Conservation (phyloP, 2,329 filamentous ascomycete genomes). For the Diaporthe helianthi region DNA sequence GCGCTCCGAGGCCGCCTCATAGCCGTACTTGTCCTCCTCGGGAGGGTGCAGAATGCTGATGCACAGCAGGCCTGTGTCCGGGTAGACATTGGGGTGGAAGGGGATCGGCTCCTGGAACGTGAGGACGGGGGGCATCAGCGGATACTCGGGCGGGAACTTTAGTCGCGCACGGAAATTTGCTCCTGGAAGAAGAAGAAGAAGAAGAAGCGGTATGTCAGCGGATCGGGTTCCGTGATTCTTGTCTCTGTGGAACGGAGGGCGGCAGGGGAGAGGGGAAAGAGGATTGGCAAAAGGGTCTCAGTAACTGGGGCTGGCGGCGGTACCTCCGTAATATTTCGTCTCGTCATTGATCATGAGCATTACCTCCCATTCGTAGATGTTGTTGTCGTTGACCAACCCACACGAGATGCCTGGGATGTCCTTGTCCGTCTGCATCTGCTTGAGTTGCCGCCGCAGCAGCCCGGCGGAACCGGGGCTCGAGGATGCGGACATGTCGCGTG, state of each 20-base stretch:
- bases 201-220: neutral
- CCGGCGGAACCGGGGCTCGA: slow-evolving; percentile 49
- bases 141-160: slow-evolving; percentile 84
- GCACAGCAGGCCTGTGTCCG: slow-evolving; percentile 80
- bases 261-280: neutral
- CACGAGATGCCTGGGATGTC: slow-evolving; percentile 95
- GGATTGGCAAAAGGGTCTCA: neutral
- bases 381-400: slow-evolving; percentile 82
- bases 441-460: slow-evolving; percentile 84
- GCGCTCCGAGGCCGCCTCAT: slow-evolving; percentile 87
- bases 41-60: slow-evolving; percentile 97
- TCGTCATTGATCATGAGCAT: slow-evolving; percentile 99
- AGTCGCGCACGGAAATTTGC: slow-evolving; percentile 90
- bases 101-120: slow-evolving; percentile 83
- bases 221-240: slow-evolving; percentile 4
- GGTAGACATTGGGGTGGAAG: slow-evolving; percentile 96
- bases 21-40: slow-evolving; percentile 92
- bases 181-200: slow-evolving; percentile 62
- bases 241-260: neutral
- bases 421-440: slow-evolving; percentile 90
- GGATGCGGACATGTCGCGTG: slow-evolving; percentile 40
- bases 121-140: slow-evolving; percentile 85
- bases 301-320: slow-evolving; percentile 40
- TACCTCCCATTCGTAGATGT: slow-evolving; percentile 97
- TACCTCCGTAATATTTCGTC: slow-evolving; percentile 91